Evolutionary conservation across 345 rosid genomes (phyloP), one percentile per base, ranked within the genome.

Genomic region (Eucalyptus guilfoylei): DNA sequence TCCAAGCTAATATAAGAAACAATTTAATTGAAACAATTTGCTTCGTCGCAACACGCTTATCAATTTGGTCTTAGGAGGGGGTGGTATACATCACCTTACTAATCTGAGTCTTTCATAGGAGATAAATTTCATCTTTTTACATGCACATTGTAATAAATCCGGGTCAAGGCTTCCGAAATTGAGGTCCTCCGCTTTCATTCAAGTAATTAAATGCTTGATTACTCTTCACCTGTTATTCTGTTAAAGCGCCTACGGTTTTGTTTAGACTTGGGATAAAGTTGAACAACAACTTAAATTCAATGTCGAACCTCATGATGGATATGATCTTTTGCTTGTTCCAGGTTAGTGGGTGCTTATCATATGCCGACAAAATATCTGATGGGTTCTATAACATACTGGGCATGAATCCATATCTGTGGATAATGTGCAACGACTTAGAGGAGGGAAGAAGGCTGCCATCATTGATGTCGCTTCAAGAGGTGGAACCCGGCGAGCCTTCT

Each of bases 351-450:
- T 96, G 97, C 92, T 94, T 97, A 90, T 97, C 99, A 8, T 97
- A 96, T 90, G 90, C 87, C 76, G 98, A 97, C 92, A 95, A 95
- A 89, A 97, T 97, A 86, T 91, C 98, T 23, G 98, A 97, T 93
- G 99, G 99, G 28, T 97, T 97, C 91, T 96, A 97, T 91, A 94
- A 95, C 91, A 96, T 97, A 87, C 87, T 97, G 91, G 99, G 99
- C 88, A 96, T 97, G 97, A 97, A 96, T 91, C 99, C 99, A 11
- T 91, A 95, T 92, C 92, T 97, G n/a, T 97, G 99, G 99, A 90
- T 94, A 49, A 96, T 95, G 98, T 96, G 99, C 95, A 97, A 96
- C 88, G 93, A 94, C 48, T 85, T 89, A 2, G 95, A 94, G 86
- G 97, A 96, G 89, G 99, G 97, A 67, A 92, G 86, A 69, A 92